Evolutionary conservation across 192 early-diverging fungal species (phyloP), one percentile per base, ranked within the genome.

Genomic region (Backusella parvicylindrica): DNA sequence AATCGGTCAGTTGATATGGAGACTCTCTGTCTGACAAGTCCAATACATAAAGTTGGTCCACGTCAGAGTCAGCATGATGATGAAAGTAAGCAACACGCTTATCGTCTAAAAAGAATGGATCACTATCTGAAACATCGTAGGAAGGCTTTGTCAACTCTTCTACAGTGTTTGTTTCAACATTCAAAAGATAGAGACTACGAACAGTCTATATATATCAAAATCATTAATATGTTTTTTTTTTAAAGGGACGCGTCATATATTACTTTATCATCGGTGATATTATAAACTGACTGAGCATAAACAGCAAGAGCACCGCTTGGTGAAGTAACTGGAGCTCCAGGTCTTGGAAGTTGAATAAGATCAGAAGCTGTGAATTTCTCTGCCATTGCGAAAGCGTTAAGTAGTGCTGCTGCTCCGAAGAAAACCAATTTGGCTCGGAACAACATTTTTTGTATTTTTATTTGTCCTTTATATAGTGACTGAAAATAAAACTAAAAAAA

Each of bases 201-300:
- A 82, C 84, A 41, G 81, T 83, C 82, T 89, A 89, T 67, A 81
- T 85, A 60, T 76, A 71, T 31, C 3, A 35, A 41, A 16, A 68
- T 28, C 6, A 36, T 35, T 56, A 68, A 56, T 41, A 41, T 41
- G 0, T 15, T 15, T 43, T 43, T 43, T 43, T 56, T 11, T 23
- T 23, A 21, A 21, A 11, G 3, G 26, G 9, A 60, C 53, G 53
- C 53, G 53, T 60, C 53, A 56, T 60, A 60, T 60, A 6, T 49
- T 73, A 83, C 81, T 60, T 83, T 78, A 38, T 76, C 69, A 30
- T 76, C 75, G n/a, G 84, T 85, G 36, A 83, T 74, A n/a, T 80
- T 83, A 82, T 92, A 94, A 35, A 72, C 83, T 11, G 91, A 89
- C 43, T 88, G 81, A 38, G 89, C 77, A 77, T 88, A 92, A 28